These are phyloP conservation scores for Begonia loranthoides DNA, from an alignment of 306 rosid species.

Conservation along the genomic window DNA sequence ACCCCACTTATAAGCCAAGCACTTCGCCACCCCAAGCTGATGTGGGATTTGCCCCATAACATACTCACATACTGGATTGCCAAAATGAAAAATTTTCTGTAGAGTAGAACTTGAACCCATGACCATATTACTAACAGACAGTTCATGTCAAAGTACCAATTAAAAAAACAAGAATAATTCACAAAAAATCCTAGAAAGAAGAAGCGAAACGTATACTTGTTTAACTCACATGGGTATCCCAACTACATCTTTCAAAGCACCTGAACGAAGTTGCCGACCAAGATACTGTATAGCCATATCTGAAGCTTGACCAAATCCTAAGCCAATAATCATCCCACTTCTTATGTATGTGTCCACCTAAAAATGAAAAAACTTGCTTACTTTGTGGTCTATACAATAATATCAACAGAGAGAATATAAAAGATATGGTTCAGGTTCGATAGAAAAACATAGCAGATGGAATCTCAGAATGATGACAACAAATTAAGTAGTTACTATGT, in stretches of 20 bases:
- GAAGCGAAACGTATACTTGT: no score
- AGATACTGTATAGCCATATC: slow-evolving; percentile 75
- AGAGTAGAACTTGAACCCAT: no score
- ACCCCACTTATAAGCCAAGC: no score
- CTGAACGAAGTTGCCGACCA: slow-evolving; percentile 66
- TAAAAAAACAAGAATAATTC: neutral
- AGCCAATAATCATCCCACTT: slow-evolving; percentile 76
- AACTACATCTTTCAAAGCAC: slow-evolving; percentile 55
- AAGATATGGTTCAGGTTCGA: neutral
- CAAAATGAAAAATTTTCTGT: no score
- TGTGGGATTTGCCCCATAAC: no score
- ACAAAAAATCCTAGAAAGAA: no score
- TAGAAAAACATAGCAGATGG: neutral
- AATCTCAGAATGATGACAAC: no score
- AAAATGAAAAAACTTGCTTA: slow-evolving; percentile 18
- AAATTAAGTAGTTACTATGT: no score
- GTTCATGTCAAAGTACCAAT: neutral
- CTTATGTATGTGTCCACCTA: slow-evolving; percentile 66
- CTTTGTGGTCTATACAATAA: neutral
- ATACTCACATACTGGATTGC: no score
- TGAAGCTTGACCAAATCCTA: slow-evolving; percentile 79
- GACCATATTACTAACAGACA: no score
- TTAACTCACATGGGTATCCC: slow-evolving; percentile 77
- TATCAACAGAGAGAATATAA: neutral
- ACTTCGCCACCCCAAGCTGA: no score